These are phyloP conservation scores for Aspergillus spinulosporus DNA, from an alignment of 2,329 filamentous ascomycete genomes.

Conservation along the genomic window DNA sequence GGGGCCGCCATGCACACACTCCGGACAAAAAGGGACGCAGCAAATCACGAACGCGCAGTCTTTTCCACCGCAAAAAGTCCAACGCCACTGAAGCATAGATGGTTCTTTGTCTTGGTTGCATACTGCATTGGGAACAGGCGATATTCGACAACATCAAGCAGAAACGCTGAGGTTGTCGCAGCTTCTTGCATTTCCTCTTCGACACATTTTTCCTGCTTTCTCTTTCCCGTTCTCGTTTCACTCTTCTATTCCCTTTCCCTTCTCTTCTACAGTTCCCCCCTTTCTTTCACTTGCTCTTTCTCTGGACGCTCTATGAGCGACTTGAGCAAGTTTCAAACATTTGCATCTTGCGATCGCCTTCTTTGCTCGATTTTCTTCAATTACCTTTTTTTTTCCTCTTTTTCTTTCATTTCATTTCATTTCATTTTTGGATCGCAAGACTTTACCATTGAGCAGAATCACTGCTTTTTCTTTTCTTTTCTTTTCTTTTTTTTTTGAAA, in stretches of 20 bases:
- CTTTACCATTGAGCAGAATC: conserved; percentile 19
- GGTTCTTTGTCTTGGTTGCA: conserved; percentile 19
- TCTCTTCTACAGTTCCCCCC: conserved; percentile 16
- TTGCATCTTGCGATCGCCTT: background rate
- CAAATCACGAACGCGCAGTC: conserved; percentile 72
- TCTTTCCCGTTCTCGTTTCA: conserved; percentile 3
- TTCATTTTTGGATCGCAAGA: conserved; percentile 9
- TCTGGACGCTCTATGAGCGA: conserved; percentile 6
- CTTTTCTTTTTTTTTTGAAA: background rate
- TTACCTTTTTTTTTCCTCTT: conserved; percentile 14
- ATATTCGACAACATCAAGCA: conserved; percentile 5
- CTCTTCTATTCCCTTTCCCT: conserved; percentile 14
- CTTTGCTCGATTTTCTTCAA: no score
- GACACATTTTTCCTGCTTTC: conserved; percentile 18
- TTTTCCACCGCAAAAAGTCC: conserved; percentile 66
- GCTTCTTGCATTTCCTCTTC: background rate
- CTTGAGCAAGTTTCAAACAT: conserved; percentile 2
- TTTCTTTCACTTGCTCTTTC: conserved; percentile 11
- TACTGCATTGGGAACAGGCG: conserved; percentile 15
- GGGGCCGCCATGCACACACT: conserved; percentile 41
- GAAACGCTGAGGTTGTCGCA: conserved; percentile 6
- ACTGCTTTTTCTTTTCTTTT: conserved; percentile 11
- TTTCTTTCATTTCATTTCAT: background rate
- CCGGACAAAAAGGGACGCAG: conserved; percentile 67
- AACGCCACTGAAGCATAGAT: conserved; percentile 27